A percentile compares a stretch with the other conserved stretches of the same genome.
Conservation (phyloP, 1,284 basidiomycete species). For the Schizopora paradoxa region DNA sequence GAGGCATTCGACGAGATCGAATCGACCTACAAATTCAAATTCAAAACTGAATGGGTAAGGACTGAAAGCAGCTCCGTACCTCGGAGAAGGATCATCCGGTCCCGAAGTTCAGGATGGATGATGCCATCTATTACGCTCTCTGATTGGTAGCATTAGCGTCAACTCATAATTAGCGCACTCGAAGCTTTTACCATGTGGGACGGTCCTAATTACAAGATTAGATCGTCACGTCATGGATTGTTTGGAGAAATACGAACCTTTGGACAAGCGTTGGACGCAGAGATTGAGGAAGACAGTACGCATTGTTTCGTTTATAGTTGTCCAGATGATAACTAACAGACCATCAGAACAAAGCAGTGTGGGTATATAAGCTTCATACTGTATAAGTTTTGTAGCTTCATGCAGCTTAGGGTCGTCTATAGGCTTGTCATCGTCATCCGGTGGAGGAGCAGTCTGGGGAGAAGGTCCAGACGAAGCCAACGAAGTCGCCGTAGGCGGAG, state of each 20-base stretch:
- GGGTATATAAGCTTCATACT: slow-evolving; percentile 39
- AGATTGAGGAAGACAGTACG: slow-evolving; percentile 84
- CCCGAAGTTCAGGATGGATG: slow-evolving; percentile 80
- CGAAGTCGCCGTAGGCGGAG: too few relatives aligned
- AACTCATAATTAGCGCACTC: background rate
- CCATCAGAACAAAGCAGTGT: slow-evolving; percentile 2
- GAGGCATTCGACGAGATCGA: slow-evolving; percentile 71
- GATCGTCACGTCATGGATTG: slow-evolving; percentile 1
- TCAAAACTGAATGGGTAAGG: background rate
- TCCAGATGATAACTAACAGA: slow-evolving; percentile 73
- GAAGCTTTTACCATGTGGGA: slow-evolving; percentile 66
- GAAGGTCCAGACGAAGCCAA: too few relatives aligned
- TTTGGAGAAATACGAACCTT: slow-evolving; percentile 38
- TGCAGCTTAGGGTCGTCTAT: slow-evolving; percentile 63
- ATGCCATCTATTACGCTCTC: slow-evolving; percentile 88
- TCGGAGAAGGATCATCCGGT: slow-evolving; percentile 82
- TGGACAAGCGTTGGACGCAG: slow-evolving; percentile 82
- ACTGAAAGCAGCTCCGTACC: slow-evolving; percentile 38
- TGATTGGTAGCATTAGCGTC: slow-evolving; percentile 27
- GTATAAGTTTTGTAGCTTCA: slow-evolving; percentile 79
- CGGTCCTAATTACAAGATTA: slow-evolving; percentile 48
- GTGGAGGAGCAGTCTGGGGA: slow-evolving; percentile 24
- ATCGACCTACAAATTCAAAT: slow-evolving; percentile 63
- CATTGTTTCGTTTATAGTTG: slow-evolving; percentile 74
- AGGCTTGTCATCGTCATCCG: slow-evolving; percentile 43